Conservation (phyloP, 179 eudicot species). For the Heliamphora pulchella region DNA sequence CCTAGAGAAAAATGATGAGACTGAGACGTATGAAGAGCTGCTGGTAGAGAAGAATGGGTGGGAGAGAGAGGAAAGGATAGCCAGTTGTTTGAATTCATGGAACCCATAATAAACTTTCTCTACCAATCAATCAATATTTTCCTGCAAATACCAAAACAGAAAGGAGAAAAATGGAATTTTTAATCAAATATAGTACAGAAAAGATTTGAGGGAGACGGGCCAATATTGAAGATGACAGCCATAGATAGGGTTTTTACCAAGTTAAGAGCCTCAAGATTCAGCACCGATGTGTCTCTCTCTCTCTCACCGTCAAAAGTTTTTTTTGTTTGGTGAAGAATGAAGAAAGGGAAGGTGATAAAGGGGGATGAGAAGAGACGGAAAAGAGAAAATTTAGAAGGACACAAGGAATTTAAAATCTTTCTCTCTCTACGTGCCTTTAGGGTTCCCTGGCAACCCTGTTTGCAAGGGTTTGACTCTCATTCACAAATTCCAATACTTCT, state of each 20-base stretch:
- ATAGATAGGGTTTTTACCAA: background rate
- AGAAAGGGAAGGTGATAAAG: background rate
- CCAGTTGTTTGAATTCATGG: slow-evolving; percentile 91
- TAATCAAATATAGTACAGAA: too few relatives aligned
- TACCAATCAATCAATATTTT: slow-evolving; percentile 8
- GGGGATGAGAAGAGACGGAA: slow-evolving; percentile 18
- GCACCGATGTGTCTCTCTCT: slow-evolving; percentile 8
- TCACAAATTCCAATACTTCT: slow-evolving; percentile 22
- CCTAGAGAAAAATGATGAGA: slow-evolving; percentile 72
- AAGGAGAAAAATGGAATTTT: background rate
- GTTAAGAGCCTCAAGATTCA: background rate
- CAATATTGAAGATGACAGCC: background rate
- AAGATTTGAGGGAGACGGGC: background rate
- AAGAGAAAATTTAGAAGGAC: slow-evolving; percentile 18
- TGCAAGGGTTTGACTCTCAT: slow-evolving; percentile 19
- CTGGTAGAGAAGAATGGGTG: slow-evolving; percentile 52
- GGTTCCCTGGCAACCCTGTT: slow-evolving; percentile 19
- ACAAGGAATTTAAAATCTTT: slow-evolving; percentile 22
- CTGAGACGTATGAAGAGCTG: slow-evolving; percentile 46
- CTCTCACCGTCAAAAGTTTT: slow-evolving; percentile 10
- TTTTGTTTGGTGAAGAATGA: background rate
- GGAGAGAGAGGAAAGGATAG: slow-evolving; percentile 84
- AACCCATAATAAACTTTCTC: slow-evolving; percentile 16
- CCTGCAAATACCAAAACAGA: slow-evolving; percentile 24
- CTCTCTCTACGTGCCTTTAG: background rate